These are phyloP conservation scores for Suillus clintonianus DNA, from an alignment of 768 basidiomycete species.

Conservation along the genomic window DNA sequence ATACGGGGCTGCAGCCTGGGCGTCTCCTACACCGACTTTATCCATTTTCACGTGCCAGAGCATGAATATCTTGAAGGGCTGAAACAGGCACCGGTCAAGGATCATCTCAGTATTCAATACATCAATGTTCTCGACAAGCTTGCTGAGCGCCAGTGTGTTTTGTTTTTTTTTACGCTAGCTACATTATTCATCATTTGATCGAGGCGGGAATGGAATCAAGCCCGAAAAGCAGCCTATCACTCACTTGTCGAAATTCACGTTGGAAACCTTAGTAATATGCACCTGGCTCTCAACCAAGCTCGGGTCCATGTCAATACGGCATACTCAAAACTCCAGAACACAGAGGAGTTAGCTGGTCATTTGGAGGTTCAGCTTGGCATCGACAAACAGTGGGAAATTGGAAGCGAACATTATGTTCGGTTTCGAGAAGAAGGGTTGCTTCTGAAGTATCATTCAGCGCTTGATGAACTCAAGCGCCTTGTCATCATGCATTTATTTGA, in stretches of 20 bases:
- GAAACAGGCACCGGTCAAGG: not conserved
- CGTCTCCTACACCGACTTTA: no score
- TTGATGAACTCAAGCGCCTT: conserved; percentile 31
- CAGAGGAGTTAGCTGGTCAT: not conserved
- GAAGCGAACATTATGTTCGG: no score
- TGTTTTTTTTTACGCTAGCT: no score
- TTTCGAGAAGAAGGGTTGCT: no score
- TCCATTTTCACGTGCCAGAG: not conserved
- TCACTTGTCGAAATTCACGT: not conserved
- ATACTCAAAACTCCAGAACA: conserved; percentile 3
- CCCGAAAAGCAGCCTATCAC: not conserved
- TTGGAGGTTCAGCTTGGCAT: conserved; percentile 1
- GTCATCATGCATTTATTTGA: conserved; percentile 22
- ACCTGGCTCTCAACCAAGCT: not conserved
- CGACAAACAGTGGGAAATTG: not conserved
- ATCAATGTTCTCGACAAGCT: conserved; percentile 4
- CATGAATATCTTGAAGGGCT: not conserved
- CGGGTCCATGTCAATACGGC: conserved; percentile 2
- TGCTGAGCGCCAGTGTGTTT: not conserved
- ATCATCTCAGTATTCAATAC: conserved; percentile 1
- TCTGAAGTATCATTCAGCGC: not conserved
- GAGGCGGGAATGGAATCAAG: not conserved
- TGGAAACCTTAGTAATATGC: not conserved
- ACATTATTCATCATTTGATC: no score
- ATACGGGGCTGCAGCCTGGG: no score